Base-by-base conservation (phyloP, 2,329 filamentous ascomycete genomes). In the Didymella exigua region DNA sequence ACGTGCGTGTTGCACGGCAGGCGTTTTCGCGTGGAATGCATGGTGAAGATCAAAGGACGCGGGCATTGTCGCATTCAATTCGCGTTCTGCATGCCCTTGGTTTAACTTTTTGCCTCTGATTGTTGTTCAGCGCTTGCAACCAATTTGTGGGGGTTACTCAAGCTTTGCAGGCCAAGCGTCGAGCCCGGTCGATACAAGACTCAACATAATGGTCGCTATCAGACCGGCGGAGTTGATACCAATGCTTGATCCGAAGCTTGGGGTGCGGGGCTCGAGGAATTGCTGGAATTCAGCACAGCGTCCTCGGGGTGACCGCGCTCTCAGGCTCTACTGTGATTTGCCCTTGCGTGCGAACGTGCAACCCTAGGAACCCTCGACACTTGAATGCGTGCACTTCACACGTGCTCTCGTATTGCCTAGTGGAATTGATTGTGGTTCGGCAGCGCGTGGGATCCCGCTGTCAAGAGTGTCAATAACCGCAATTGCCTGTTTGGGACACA, bases 361-460 rank as follows among this genome's bases (percentile, higher is more conserved):
- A 29, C 41, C 34, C 29, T 27, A 38, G 33, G 31, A 27, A 41
- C 16, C 33, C 33, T 36, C 14, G 31, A 36, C 5, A 14, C 13
- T 36, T 16, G 27, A 19, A 34, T 41, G 29, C 40, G 36, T 16
- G 14, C 41, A 21, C 26, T n/a, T 23, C 14, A 49, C 46, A 55
- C 52, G 52, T 55, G 46, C 41, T 16, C 30, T 55, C 30, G 42
- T 50, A 38, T 29, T 31, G 26, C 42, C 18, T 7, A 38, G 24
- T 21, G 23, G 6, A 21, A 30, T 31, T 41, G 45, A 38, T 40
- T 33, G 34, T 54, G 46, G 52, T 41, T 50, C 46, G 48, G 43
- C 46, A 45, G 47, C 57, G 49, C 49, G 49, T 50, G 48, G 48
- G 36, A 44, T 56, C 49, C 57, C 57, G 57, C 57, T 56, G 53